A percentile compares a stretch with the other conserved stretches of the same genome.
These are phyloP conservation scores for Arthroderma uncinatum DNA, from an alignment of 2,329 filamentous ascomycete species.

Conservation along the genomic window DNA sequence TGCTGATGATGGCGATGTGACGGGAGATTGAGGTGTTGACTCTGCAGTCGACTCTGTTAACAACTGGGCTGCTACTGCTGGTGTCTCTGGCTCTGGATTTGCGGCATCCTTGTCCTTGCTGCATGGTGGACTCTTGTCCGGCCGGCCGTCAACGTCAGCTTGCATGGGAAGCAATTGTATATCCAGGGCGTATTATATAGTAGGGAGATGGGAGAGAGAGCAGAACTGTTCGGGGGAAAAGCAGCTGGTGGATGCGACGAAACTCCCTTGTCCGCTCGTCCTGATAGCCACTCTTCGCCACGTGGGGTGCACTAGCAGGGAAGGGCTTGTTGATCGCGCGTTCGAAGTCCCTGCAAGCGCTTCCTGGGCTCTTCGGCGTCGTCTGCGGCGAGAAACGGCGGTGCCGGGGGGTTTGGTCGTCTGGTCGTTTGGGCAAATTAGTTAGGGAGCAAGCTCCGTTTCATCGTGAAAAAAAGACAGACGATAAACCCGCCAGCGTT, in stretches of 20 bases:
- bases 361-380: background rate
- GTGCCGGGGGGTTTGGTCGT: no score
- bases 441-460: background rate
- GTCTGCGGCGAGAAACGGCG: no score
- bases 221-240: background rate
- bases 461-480: background rate
- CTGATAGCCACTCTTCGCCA: background rate
- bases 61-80: background rate
- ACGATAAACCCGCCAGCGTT: background rate
- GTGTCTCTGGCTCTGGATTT: background rate
- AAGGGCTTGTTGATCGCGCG: background rate
- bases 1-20: background rate
- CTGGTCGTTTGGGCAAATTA: background rate
- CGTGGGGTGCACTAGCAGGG: slow-evolving; percentile 2
- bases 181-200: background rate
- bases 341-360: background rate
- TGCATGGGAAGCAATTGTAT: background rate
- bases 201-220: background rate
- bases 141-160: background rate
- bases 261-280: background rate
- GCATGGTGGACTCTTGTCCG: slow-evolving; percentile 2
- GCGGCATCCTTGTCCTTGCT: background rate
- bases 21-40: background rate
- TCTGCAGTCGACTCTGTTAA: background rate
- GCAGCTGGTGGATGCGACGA: background rate